Percentiles rank a stretch among this genome's conserved stretches.
These are phyloP conservation scores for Trichoderma erinaceum DNA, from an alignment of 495 filamentous ascomycete genomes.

Conservation along the genomic window DNA sequence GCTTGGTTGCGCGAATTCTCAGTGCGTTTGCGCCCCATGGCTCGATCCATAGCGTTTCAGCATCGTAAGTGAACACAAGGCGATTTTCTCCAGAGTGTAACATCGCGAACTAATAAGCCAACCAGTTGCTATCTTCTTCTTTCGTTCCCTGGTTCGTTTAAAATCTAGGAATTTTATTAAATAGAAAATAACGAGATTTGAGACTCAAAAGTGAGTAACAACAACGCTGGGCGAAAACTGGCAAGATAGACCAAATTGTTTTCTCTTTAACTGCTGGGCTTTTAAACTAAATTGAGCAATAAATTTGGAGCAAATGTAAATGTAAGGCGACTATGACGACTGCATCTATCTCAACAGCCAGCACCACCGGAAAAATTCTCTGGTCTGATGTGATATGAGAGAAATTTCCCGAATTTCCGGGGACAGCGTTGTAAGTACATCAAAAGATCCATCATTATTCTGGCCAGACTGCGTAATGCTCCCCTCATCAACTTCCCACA, in stretches of 20 bases:
- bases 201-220: neutral
- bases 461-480: neutral
- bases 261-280: neutral
- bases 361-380: neutral
- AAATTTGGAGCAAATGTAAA: neutral
- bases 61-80: slow-evolving; percentile 33
- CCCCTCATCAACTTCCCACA: neutral
- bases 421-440: neutral
- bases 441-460: neutral
- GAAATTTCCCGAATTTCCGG: neutral
- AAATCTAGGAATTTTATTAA: neutral
- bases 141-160: neutral
- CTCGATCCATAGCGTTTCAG: slow-evolving; percentile 49
- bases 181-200: neutral
- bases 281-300: neutral
- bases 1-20: slow-evolving; percentile 48
- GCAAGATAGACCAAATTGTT: neutral
- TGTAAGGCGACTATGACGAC: neutral
- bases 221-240: neutral
- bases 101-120: neutral
- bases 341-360: neutral
- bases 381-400: neutral
- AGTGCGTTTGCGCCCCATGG: slow-evolving; percentile 50
- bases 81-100: neutral
- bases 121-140: neutral